These are phyloP conservation scores for Corrigiola litoralis DNA, from an alignment of 179 eudicot genomes.

Conservation along the genomic window DNA sequence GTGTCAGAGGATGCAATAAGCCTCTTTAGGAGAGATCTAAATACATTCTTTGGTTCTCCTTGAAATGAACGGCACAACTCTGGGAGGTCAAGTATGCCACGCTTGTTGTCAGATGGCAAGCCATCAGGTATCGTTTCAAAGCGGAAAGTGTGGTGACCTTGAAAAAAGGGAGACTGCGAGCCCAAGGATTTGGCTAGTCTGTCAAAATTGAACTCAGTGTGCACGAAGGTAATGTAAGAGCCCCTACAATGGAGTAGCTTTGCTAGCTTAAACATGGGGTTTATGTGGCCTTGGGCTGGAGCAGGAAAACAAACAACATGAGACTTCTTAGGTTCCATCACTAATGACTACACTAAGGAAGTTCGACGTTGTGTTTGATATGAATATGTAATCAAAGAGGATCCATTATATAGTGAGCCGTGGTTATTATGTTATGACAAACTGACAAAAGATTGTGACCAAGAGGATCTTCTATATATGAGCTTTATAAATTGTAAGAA, in stretches of 20 bases:
- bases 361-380: no score
- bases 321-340: background rate
- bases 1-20: slow-evolving; percentile 6
- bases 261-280: slow-evolving; percentile 32
- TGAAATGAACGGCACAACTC: slow-evolving; percentile 1
- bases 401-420: no score
- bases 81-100: slow-evolving; percentile 11
- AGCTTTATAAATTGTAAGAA: no score
- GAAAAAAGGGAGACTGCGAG: background rate
- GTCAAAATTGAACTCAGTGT: slow-evolving; percentile 25
- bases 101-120: slow-evolving; percentile 23
- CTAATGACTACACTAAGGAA: no score
- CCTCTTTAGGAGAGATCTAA: slow-evolving; percentile 4
- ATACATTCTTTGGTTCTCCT: background rate
- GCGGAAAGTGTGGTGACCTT: slow-evolving; percentile 13
- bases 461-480: no score
- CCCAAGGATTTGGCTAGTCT: slow-evolving; percentile 18
- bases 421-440: no score
- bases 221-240: slow-evolving; percentile 29
- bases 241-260: slow-evolving; percentile 29
- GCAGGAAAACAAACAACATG: slow-evolving; percentile 23
- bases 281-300: slow-evolving; percentile 37
- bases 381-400: no score
- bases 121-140: slow-evolving; percentile 36
- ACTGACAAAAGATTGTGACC: no score